Conservation (phyloP, 2,329 filamentous ascomycete species). For the Calonectria montana region DNA sequence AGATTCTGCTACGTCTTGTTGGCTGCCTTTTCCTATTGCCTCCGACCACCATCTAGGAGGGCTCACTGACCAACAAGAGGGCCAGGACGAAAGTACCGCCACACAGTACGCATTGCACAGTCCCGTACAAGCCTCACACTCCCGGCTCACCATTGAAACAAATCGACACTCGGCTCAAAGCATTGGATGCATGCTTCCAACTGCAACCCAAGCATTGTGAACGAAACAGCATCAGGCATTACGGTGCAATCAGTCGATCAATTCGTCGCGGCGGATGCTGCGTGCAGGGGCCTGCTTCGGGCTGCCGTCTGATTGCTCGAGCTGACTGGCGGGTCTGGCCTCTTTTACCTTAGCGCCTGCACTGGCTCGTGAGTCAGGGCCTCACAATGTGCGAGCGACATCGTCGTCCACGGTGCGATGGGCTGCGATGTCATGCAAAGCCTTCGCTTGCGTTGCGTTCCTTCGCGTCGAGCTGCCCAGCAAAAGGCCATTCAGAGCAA, state of each 20-base stretch:
- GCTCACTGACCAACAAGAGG: not conserved
- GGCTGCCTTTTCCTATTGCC: not conserved
- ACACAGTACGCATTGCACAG: slow-evolving; percentile 12
- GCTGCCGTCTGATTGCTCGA: slow-evolving; percentile 36
- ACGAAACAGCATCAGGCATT: slow-evolving; percentile 39
- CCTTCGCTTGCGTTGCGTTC: not conserved
- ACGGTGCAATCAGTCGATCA: slow-evolving; percentile 43
- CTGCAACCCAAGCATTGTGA: slow-evolving; percentile 24
- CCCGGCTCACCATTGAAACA: slow-evolving; percentile 19
- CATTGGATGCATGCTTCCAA: slow-evolving; percentile 19
- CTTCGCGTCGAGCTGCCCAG: not conserved
- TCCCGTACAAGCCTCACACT: slow-evolving; percentile 1
- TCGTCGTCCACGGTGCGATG: slow-evolving; percentile 17
- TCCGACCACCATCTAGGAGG: not conserved
- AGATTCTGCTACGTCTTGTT: slow-evolving; percentile 9
- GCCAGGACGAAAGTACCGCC: not conserved
- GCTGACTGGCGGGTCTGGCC: slow-evolving; percentile 35
- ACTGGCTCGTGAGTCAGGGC: slow-evolving; percentile 25
- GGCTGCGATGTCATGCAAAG: not conserved
- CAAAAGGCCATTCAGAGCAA: not conserved
- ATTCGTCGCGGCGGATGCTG: slow-evolving; percentile 31
- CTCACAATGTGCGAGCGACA: slow-evolving; percentile 27
- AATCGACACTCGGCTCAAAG: slow-evolving; percentile 13
- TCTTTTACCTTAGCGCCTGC: slow-evolving; percentile 36
- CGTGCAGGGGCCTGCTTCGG: slow-evolving; percentile 29